phyloP scores from a whole-genome alignment of 495 filamentous ascomycete genomes.

The Penicillium chermesinum region DNA sequence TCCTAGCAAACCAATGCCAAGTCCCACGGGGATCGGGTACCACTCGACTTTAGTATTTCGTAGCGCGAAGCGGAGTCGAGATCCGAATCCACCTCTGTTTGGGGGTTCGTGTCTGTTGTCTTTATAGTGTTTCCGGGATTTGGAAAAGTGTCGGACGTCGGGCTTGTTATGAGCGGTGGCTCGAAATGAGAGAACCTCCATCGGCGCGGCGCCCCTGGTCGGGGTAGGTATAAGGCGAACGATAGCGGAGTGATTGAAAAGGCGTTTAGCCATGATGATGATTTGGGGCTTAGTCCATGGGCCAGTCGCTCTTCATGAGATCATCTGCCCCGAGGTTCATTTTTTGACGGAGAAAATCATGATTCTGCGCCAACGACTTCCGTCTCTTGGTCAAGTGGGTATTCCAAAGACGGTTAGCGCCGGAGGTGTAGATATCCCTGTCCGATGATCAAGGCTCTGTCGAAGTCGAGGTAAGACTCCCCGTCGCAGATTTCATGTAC shows the following conservation, averaged over 20 bases:
- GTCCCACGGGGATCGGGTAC: conserved; percentile 90
- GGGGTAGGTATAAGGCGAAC: conserved; percentile 27
- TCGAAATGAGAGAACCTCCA: conserved; percentile 39
- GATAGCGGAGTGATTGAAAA: conserved; percentile 23
- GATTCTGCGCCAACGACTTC: background rate
- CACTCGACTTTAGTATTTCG: conserved; percentile 78
- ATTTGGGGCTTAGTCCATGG: conserved; percentile 23
- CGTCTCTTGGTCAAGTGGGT: conserved; percentile 10
- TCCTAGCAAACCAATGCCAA: conserved; percentile 85
- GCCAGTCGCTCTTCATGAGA: background rate
- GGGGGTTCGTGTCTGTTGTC: conserved; percentile 33
- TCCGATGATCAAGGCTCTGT: no score
- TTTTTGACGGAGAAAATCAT: background rate
- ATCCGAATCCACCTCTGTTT: conserved; percentile 57
- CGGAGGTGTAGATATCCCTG: no score
- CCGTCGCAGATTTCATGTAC: no score
- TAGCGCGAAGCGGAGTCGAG: conserved; percentile 57
- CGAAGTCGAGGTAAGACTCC: no score
- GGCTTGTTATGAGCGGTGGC: conserved; percentile 32
- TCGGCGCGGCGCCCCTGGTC: conserved; percentile 24
- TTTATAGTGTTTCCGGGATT: conserved; percentile 33
- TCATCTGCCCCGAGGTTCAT: background rate
- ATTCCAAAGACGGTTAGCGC: no score
- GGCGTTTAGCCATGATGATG: conserved; percentile 39
- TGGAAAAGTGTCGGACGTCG: conserved; percentile 39